A percentile compares a stretch with the other conserved stretches of the same genome.
phyloP scores from a whole-genome alignment of 768 basidiomycete species.

The Asterophora lycoperdoides region DNA sequence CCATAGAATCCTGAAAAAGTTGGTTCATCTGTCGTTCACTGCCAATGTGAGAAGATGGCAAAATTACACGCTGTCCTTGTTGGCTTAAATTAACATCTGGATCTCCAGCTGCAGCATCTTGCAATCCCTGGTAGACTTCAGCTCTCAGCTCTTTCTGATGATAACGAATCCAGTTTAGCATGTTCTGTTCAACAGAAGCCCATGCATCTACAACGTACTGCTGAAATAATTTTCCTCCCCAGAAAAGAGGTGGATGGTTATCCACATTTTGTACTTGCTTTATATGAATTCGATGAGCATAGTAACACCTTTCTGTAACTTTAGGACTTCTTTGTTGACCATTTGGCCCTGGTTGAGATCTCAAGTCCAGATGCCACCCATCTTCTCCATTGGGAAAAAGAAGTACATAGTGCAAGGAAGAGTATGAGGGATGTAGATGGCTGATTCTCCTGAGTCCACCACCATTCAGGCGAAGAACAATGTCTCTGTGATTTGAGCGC shows the following conservation, averaged over 20 bases:
- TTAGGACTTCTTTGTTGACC: no score
- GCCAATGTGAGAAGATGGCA: constrained; percentile 15
- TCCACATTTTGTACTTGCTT: no score
- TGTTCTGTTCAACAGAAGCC: constrained; percentile 39
- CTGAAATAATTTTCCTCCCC: constrained; percentile 37
- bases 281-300: no score
- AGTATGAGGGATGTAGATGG: constrained; percentile 32
- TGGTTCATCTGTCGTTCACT: constrained; percentile 19
- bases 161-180: constrained; percentile 28
- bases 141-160: constrained; percentile 36
- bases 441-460: constrained; percentile 25
- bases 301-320: no score
- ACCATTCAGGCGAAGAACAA: not conserved
- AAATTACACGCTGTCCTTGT: constrained; percentile 18
- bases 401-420: constrained; percentile 25
- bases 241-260: constrained; percentile 24
- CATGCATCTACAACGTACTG: constrained; percentile 42
- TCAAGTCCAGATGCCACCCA: constrained; percentile 30
- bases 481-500: not conserved
- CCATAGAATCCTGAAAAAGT: constrained; percentile 23
- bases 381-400: constrained; percentile 28
- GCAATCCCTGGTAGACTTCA: constrained; percentile 30
- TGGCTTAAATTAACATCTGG: constrained; percentile 8
- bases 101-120: constrained; percentile 18
- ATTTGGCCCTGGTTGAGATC: no score